phyloP scores from a whole-genome alignment of 2,329 filamentous ascomycete genomes.

The Cercospora zeina region DNA sequence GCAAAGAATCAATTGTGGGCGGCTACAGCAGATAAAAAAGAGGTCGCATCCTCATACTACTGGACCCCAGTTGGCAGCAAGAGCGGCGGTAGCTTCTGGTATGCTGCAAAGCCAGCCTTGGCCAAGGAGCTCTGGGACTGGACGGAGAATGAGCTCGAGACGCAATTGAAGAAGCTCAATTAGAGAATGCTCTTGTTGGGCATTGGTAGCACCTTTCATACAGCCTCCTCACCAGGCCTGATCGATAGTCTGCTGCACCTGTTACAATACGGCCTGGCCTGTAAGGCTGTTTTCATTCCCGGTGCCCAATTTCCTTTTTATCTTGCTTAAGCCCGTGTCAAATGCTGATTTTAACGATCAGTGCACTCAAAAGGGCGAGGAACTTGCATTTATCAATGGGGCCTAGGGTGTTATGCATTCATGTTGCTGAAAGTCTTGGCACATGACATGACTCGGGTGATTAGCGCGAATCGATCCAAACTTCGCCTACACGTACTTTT shows the following conservation, averaged over 20 bases:
- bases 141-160: slow-evolving; percentile 37
- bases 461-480: slow-evolving; percentile 4
- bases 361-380: too few relatives aligned
- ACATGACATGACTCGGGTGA: not conserved
- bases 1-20: slow-evolving; percentile 37
- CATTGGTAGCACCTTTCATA: not conserved
- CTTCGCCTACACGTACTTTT: slow-evolving; percentile 8
- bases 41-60: slow-evolving; percentile 29
- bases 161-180: slow-evolving; percentile 27
- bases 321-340: not conserved
- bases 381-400: too few relatives aligned
- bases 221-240: too few relatives aligned
- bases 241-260: too few relatives aligned
- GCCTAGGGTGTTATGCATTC: not conserved
- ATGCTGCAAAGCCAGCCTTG: slow-evolving; percentile 32
- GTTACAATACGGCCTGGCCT: too few relatives aligned
- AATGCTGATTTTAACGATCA: not conserved
- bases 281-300: too few relatives aligned
- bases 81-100: slow-evolving; percentile 28
- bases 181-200: not conserved
- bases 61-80: slow-evolving; percentile 32
- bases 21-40: slow-evolving; percentile 29
- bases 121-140: slow-evolving; percentile 45
- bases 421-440: not conserved
- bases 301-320: too few relatives aligned